A percentile compares a stretch with the other conserved stretches of the same genome.
Conservation (phyloP, 257 asterid genomes). For the Scutellaria baicalensis region DNA sequence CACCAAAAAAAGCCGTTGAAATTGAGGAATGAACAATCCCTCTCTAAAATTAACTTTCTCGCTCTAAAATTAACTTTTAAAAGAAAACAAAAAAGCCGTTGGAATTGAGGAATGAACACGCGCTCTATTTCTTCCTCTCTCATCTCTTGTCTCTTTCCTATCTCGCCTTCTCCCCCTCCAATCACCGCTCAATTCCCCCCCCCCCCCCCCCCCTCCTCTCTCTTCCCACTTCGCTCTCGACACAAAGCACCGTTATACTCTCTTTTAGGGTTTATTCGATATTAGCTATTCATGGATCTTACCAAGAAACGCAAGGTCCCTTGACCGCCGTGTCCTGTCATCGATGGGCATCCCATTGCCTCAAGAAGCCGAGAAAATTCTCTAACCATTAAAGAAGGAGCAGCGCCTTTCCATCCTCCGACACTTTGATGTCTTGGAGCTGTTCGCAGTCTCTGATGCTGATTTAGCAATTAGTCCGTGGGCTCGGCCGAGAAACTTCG, state of each 20-base stretch:
- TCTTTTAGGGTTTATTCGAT: constrained; percentile 16
- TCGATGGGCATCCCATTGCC: constrained; percentile 39
- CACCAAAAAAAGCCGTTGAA: too few relatives aligned
- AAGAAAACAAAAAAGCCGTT: too few relatives aligned
- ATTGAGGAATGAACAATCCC: too few relatives aligned
- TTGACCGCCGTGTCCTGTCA: constrained; percentile 20
- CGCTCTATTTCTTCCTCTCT: too few relatives aligned
- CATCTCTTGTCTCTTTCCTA: too few relatives aligned
- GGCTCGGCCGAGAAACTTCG: constrained; percentile 91
- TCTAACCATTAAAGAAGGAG: constrained; percentile 72
- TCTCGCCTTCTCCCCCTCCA: too few relatives aligned
- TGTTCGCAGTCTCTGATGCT: constrained; percentile 84
- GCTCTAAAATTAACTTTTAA: too few relatives aligned
- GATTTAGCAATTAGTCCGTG: constrained; percentile 87
- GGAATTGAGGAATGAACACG: too few relatives aligned
- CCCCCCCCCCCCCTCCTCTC: too few relatives aligned
- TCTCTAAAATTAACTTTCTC: too few relatives aligned
- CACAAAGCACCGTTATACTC: background rate
- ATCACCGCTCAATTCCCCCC: too few relatives aligned
- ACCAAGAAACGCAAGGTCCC: constrained; percentile 74
- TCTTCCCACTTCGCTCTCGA: too few relatives aligned
- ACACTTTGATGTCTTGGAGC: constrained; percentile 71
- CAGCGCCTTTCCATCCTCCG: constrained; percentile 66
- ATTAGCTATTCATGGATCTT: constrained; percentile 48
- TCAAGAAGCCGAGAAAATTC: constrained; percentile 71